phyloP scores from a whole-genome alignment of 2,329 filamentous ascomycete genomes.

The Exophiala sideris region DNA sequence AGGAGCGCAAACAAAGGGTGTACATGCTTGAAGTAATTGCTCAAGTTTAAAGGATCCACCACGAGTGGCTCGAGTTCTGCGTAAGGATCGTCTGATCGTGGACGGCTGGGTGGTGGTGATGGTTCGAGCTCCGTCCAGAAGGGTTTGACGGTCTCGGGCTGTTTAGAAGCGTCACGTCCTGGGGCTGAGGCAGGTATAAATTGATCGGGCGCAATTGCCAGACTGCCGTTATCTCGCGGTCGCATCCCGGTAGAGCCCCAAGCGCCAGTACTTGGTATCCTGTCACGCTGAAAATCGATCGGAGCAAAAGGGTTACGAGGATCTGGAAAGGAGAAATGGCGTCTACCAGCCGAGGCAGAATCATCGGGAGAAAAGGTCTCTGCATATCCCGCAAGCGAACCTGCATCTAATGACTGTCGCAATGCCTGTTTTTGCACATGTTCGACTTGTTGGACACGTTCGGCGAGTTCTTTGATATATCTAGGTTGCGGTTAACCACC shows the following conservation, averaged over 20 bases:
- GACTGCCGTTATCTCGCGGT: constrained; percentile 19
- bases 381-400: constrained; percentile 9
- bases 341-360: constrained; percentile 40
- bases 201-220: constrained; percentile 29
- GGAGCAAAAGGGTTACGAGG: constrained; percentile 35
- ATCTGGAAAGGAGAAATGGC: constrained; percentile 46
- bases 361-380: constrained; percentile 51
- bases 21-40: constrained; percentile 22
- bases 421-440: constrained; percentile 61
- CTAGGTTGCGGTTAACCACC: constrained; percentile 38
- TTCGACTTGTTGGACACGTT: constrained; percentile 78
- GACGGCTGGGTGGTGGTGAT: constrained; percentile 18
- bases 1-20: constrained; percentile 26
- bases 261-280: constrained; percentile 22
- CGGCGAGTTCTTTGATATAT: constrained; percentile 88
- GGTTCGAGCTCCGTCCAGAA: constrained; percentile 10
- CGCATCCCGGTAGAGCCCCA: constrained; percentile 11
- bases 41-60: constrained; percentile 7
- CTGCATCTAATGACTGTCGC: constrained; percentile 32
- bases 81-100: constrained; percentile 10
- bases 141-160: constrained; percentile 2
- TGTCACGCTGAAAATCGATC: constrained; percentile 21
- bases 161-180: constrained; percentile 6
- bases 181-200: constrained; percentile 7
- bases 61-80: constrained; percentile 4